Conservation (phyloP, 2,329 filamentous ascomycete genomes). For the Tolypocladium ophioglossoides region DNA sequence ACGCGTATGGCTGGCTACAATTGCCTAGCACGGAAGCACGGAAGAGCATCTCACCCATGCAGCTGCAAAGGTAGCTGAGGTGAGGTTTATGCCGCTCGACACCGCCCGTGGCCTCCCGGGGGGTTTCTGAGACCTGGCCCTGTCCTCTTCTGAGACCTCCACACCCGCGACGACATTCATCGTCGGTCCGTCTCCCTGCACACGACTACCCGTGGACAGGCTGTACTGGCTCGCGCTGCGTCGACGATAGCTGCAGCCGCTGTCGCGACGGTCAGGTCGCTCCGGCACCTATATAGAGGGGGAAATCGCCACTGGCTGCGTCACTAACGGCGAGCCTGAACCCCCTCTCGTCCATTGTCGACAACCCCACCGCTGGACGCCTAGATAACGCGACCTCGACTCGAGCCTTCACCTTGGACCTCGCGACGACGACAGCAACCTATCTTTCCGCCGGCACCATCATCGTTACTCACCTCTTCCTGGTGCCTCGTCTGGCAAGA, state of each 20-base stretch:
- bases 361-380: not conserved
- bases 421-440: not conserved
- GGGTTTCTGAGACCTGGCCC: no score
- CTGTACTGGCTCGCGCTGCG: not conserved
- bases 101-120: not conserved
- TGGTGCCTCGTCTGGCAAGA: not conserved
- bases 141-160: not conserved
- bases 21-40: not conserved
- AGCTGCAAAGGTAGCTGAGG: not conserved
- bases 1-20: not conserved
- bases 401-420: not conserved
- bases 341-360: not conserved
- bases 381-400: not conserved
- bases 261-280: not conserved
- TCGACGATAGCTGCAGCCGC: not conserved
- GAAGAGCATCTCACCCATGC: no score
- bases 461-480: not conserved
- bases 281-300: not conserved
- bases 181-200: not conserved
- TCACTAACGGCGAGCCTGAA: not conserved
- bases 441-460: no score
- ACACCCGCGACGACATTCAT: not conserved
- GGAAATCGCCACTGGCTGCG: conserved; percentile 1
- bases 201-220: not conserved
- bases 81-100: not conserved